phyloP scores from a whole-genome alignment of 2,329 filamentous ascomycete species.

The Pezicula rhizophila region DNA sequence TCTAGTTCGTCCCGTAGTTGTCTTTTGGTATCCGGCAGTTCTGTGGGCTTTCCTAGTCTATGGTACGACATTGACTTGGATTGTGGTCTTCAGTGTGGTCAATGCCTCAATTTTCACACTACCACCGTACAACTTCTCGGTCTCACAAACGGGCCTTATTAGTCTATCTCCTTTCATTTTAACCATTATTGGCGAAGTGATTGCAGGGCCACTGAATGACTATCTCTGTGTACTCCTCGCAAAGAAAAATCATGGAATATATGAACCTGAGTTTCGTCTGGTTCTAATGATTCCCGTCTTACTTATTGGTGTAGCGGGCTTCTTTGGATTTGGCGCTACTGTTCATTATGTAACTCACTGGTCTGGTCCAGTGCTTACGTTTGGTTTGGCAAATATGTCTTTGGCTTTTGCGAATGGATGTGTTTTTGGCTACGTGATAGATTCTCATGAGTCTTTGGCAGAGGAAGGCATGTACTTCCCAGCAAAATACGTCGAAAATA shows the following conservation, averaged over 20 bases:
- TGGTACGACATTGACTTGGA: constrained; percentile 35
- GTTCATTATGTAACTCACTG: constrained; percentile 14
- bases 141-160: constrained; percentile 43
- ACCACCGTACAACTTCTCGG: constrained; percentile 35
- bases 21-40: constrained; percentile 32
- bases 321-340: constrained; percentile 18
- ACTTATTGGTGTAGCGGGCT: constrained; percentile 6
- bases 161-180: constrained; percentile 43
- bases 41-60: constrained; percentile 34
- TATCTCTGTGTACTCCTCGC: constrained; percentile 31
- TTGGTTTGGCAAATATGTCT: constrained; percentile 17
- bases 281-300: constrained; percentile 13
- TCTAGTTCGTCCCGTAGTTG: constrained; percentile 28
- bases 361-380: constrained; percentile 16
- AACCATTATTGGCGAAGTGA: constrained; percentile 37
- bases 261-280: constrained; percentile 29
- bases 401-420: constrained; percentile 14
- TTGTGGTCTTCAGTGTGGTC: constrained; percentile 40
- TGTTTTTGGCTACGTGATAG: constrained; percentile 18
- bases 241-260: constrained; percentile 28
- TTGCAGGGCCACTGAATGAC: constrained; percentile 40
- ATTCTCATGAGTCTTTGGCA: constrained; percentile 14
- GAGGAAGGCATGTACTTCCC: constrained; percentile 11
- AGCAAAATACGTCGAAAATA: background rate
- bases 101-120: constrained; percentile 33